Evolutionary conservation across 441 rosid genomes (phyloP), one percentile per base, ranked within the genome.

Genomic region (Croton setiger): DNA sequence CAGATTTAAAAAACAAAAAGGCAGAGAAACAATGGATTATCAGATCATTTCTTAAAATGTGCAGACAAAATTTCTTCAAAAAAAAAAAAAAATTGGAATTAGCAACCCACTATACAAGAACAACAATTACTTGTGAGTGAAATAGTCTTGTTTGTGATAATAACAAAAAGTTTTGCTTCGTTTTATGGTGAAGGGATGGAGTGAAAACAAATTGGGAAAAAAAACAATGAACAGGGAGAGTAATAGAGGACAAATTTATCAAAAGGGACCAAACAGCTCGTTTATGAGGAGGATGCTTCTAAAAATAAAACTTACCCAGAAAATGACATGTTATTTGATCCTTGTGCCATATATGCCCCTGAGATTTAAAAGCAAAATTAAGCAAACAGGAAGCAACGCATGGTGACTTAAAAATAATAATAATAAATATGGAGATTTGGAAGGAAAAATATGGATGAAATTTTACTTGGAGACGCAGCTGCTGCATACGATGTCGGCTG

Each of bases 281-380:
- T 23, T n/a, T 14, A 8, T 4, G 3, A 23, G 37, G 37, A 36
- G n/a, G 33, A 56, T 36, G 54, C 39, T 52, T 20, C 11, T 10
- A n/a, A 61, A 63, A 10, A 52, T 5, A 9, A 43, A 51, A 44
- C 52, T 82, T 73, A 88, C 93, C 90, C 80, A 61, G 80, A 56
- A 33, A 67, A 48, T 4, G 67, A 70, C 59, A 67, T 49, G 63
- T 51, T 74, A 55, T 74, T 73, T 12, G 81, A 70, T 70, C 75
- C 63, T 72, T 80, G 90, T 23, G 76, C 81, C 64, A 75, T 67
- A 63, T 81, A 78, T 36, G 82, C 62, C 78, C 87, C 95, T 89
- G 85, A 31, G 72, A 72, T 23, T 77, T 53, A 66, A n/a, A 68
- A 48, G 59, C 63, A 73, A n/a, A 69, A 70, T 60, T 79, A 61